Evolutionary conservation across 2,329 filamentous ascomycete species (phyloP).

Genomic region (Ophiostoma sp.): DNA sequence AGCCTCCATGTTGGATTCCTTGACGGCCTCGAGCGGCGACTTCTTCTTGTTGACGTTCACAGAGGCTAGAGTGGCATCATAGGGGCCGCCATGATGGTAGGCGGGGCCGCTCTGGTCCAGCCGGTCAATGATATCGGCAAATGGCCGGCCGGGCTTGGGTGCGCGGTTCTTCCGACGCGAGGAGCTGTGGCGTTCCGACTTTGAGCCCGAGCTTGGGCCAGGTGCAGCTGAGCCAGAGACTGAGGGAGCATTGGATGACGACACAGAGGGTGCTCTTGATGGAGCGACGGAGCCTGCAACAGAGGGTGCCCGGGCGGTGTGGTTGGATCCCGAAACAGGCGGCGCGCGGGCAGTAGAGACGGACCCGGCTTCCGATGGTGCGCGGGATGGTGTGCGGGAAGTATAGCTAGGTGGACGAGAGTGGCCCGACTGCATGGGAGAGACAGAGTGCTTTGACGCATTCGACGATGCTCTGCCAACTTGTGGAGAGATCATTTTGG

Average conservation of each 20-base stretch:
- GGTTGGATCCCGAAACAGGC: neutral
- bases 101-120: conserved; percentile 61
- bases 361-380: conserved; percentile 3
- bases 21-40: conserved; percentile 72
- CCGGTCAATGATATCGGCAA: conserved; percentile 72
- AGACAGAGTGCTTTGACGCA: neutral
- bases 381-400: neutral
- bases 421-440: neutral
- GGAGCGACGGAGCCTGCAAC: neutral
- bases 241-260: neutral
- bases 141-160: conserved; percentile 58
- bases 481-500: neutral
- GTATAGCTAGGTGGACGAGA: neutral
- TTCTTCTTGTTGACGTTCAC: conserved; percentile 60
- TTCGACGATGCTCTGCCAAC: conserved; percentile 2
- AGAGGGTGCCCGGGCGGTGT: neutral
- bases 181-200: conserved; percentile 6
- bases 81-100: conserved; percentile 89
- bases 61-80: conserved; percentile 71
- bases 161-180: conserved; percentile 44
- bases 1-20: conserved; percentile 66
- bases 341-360: neutral
- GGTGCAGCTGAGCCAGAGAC: neutral
- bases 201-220: neutral
- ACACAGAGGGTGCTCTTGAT: neutral